Base-by-base conservation (phyloP, 805 yeast genomes). In the Brettanomyces naardenensis region DNA sequence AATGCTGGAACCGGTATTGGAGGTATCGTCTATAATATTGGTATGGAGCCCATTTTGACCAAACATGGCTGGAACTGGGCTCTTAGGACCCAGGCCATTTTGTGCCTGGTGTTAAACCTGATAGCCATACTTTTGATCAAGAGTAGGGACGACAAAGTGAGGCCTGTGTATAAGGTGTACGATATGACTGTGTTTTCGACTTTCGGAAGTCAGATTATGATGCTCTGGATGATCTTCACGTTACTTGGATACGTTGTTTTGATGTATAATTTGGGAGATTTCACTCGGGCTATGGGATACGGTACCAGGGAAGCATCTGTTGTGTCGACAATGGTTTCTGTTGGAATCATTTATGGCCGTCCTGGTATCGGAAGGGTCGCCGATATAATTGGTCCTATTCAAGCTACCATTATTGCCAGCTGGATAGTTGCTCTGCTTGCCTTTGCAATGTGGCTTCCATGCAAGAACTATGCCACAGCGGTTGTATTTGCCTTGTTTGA, bases 181-280 rank as follows among this genome's bases (percentile, higher is more conserved):
- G 84, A 78, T 44, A 43, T 33, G 13, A 46, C 13, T 20, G 61
- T 71, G n/a, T 54, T 69, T 42, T 36, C 42, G 11, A 54, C 60
- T 22, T 58, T 62, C 26, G 75, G 75, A 0, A 47, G 51, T 35
- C 31, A 43, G 23, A 48, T 51, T 29, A 28, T 55, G 14, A 28
- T 49, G 1, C 58, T 67, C 43, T 68, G 69, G 68, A 57, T 67
- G 13, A 58, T 68, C 36, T 61, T 69, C 33, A 69, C 80, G 7
- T 59, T 74, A 54, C 65, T 78, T 44, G 85, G 83, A 0, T 78
- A 78, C 47, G 80, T 75, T 29, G 68, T 73, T 19, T 59, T 75
- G 28, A 61, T 78, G 51, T 78, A 78, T 52, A 69, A 74, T 26
- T 56, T 79, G 46, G 74, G 78, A 7, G 77, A 77, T 44, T 76